phyloP scores from a whole-genome alignment of 2,329 filamentous ascomycete species.

The Incumbomyces delicatus region DNA sequence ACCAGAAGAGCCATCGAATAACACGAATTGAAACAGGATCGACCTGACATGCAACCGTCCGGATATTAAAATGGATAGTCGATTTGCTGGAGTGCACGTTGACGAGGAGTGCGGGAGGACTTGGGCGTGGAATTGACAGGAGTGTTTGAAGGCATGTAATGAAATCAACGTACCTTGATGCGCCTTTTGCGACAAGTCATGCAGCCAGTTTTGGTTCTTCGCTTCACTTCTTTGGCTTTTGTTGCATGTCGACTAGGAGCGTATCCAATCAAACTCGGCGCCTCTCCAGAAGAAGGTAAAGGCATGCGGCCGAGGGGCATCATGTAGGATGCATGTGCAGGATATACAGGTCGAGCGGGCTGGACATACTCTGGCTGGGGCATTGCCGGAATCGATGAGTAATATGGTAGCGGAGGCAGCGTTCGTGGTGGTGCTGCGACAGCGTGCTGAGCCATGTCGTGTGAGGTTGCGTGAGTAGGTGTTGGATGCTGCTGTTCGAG shows the following conservation, averaged over 20 bases:
- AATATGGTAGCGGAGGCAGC: constrained; percentile 20
- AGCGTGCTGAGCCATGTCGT: constrained; percentile 18
- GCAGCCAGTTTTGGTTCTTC: constrained; percentile 65
- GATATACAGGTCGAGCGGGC: constrained; percentile 15
- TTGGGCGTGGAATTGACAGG: background rate
- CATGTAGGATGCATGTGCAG: constrained; percentile 15
- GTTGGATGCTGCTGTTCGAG: constrained; percentile 14
- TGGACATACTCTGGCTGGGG: constrained; percentile 19
- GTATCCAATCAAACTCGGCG: constrained; percentile 13
- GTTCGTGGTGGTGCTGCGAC: constrained; percentile 19
- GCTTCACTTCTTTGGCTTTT: constrained; percentile 59
- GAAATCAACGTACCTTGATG: constrained; percentile 56
- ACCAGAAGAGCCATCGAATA: background rate
- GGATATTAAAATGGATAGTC: too few relatives aligned
- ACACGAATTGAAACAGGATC: constrained; percentile 2
- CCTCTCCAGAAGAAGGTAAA: constrained; percentile 17
- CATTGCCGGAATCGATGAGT: constrained; percentile 14
- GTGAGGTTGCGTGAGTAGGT: constrained; percentile 13
- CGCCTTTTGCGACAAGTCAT: constrained; percentile 54
- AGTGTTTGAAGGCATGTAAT: background rate
- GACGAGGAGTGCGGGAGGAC: background rate
- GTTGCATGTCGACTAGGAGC: constrained; percentile 35
- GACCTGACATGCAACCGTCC: too few relatives aligned
- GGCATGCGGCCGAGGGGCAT: constrained; percentile 16
- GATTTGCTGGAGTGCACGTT: too few relatives aligned